Base-by-base conservation (phyloP, 1,284 basidiomycete genomes). In the Leccinum laetum region DNA sequence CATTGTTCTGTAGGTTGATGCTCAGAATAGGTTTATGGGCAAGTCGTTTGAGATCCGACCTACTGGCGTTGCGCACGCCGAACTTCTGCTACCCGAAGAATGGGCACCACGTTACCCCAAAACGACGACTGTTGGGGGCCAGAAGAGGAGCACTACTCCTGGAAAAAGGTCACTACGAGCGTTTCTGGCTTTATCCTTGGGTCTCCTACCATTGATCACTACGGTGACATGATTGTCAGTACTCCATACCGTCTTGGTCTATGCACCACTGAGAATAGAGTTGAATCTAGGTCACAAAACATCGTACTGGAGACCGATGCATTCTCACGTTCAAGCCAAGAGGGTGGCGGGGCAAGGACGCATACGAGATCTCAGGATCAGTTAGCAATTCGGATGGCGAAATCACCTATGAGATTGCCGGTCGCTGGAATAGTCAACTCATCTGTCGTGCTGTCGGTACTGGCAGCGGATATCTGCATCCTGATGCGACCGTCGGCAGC, bases 11-110 rank as follows among this genome's bases (percentile, higher is more conserved):
- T 52, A 92, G 88, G 92, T 95, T 63, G 93, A 95, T 71, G 94
- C 94, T 7, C 94, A 97, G 77, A 96, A 95, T 78, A 96, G 91
- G 78, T 97, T 98, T 77, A 93, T 94, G 85, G 97, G 97, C 49
- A 95, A 96, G 74, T 95, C 93, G 2, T 99, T 99, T 72, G 97
- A 99, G 81, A 98, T 99, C 71, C 82, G 94, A 13, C 97, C 97
- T 0, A 99, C 96, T 1, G 97, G 97, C 59, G 84, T 96, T 6
- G 97, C 96, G 0, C 97, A 99, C 74, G 91, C 87, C 16, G 92
- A 97, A 55, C 82, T 99, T 26, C 82, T 94, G 57, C 79, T 99
- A 11, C 92, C 94, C 0, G 82, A 84, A 61, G 84, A 86, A n/a
- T 85, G 84, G 78, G 87, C 76, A 1, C 83, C 84, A 0, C 73